Evolutionary conservation across 768 basidiomycete species (phyloP).

Genomic region (Boletus subcaerulescens): DNA sequence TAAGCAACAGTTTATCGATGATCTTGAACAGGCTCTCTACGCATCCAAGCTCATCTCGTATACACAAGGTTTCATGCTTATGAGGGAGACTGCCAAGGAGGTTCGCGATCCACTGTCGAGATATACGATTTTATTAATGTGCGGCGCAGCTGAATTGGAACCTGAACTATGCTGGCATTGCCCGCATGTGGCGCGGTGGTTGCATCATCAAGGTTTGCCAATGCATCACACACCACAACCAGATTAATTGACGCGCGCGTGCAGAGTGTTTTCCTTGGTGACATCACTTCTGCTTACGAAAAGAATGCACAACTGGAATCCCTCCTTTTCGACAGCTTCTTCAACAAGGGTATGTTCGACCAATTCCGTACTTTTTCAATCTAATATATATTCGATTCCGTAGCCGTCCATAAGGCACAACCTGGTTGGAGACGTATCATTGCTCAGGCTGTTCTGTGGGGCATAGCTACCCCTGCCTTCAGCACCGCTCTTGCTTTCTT

Average conservation of each 20-base stretch:
- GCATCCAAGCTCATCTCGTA: slow-evolving; percentile 99
- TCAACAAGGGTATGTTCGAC: slow-evolving; percentile 70
- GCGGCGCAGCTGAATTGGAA: slow-evolving; percentile 68
- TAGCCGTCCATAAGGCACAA: slow-evolving; percentile 90
- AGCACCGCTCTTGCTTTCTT: slow-evolving; percentile 98
- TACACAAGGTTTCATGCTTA: slow-evolving; percentile 99
- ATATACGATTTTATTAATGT: slow-evolving; percentile 3
- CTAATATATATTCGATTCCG: not conserved
- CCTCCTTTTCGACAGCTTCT: slow-evolving; percentile 94
- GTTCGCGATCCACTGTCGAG: slow-evolving; percentile 33
- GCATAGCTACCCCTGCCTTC: slow-evolving; percentile 96
- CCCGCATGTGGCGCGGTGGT: slow-evolving; percentile 99
- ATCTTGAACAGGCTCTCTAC: slow-evolving; percentile 98
- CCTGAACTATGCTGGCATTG: slow-evolving; percentile 97
- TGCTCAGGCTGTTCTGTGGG: slow-evolving; percentile 96
- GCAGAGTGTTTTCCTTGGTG: slow-evolving; percentile 88
- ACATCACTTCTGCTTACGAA: slow-evolving; percentile 87
- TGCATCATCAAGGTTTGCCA: slow-evolving; percentile 90
- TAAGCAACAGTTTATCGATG: slow-evolving; percentile 98
- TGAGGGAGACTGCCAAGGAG: slow-evolving; percentile 97
- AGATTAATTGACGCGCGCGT: slow-evolving; percentile 5
- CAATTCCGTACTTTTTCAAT: not conserved
- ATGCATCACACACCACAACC: slow-evolving; percentile 7
- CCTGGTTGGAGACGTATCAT: slow-evolving; percentile 97
- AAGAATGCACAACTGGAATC: slow-evolving; percentile 86